Percentiles rank a stretch among this genome's conserved stretches.
phyloP scores from a whole-genome alignment of 257 asterid species.

The Mentha longifolia region DNA sequence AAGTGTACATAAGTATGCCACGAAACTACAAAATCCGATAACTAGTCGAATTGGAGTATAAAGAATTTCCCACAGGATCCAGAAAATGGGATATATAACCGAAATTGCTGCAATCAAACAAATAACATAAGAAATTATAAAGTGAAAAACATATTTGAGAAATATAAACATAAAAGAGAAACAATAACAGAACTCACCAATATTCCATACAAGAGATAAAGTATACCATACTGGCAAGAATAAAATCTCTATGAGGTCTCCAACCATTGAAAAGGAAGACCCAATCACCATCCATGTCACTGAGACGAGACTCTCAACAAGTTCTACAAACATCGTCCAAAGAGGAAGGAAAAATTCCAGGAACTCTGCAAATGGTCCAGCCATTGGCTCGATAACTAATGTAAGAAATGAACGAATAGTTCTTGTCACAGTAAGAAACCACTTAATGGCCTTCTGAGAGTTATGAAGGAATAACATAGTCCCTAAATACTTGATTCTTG shows the following conservation, averaged over 20 bases:
- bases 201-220: constrained; percentile 50
- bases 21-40: constrained; percentile 56
- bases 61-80: constrained; percentile 72
- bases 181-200: constrained; percentile 53
- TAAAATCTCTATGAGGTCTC: constrained; percentile 60
- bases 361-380: constrained; percentile 64
- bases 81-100: constrained; percentile 71
- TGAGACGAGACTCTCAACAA: constrained; percentile 64
- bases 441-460: constrained; percentile 85
- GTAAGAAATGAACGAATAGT: constrained; percentile 63
- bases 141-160: constrained; percentile 8
- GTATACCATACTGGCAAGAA: constrained; percentile 76
- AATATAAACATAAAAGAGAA: constrained; percentile 9
- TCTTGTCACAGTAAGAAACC: constrained; percentile 73
- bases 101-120: constrained; percentile 64
- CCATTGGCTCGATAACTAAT: constrained; percentile 61
- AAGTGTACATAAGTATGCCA: constrained; percentile 48
- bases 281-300: constrained; percentile 68
- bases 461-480: constrained; percentile 97
- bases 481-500: constrained; percentile 89
- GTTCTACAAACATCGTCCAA: constrained; percentile 57
- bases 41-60: constrained; percentile 80
- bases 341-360: constrained; percentile 73
- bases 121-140: constrained; percentile 1
- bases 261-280: constrained; percentile 60